These are phyloP conservation scores for Escovopsis sp. DNA, from an alignment of 2,329 filamentous ascomycete genomes.

Conservation along the genomic window DNA sequence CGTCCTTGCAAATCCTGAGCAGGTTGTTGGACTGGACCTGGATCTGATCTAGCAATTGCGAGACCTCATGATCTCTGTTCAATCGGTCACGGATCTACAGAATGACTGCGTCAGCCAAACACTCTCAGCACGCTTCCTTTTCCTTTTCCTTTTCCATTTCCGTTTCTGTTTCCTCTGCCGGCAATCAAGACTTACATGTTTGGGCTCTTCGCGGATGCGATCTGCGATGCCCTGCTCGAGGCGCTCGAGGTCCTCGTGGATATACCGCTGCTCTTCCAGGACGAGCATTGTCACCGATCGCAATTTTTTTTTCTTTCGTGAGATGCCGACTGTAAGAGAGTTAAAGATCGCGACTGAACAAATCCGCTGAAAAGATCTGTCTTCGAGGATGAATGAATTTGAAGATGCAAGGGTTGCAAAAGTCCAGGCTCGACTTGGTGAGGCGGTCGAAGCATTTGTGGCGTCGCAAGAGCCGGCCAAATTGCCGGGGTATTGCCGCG, in stretches of 20 bases:
- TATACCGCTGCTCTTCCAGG: constrained; percentile 81
- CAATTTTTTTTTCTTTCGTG: neutral
- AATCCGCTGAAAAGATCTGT: neutral
- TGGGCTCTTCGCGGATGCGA: constrained; percentile 75
- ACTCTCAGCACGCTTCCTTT: neutral
- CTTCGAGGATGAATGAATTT: neutral
- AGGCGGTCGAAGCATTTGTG: constrained; percentile 1
- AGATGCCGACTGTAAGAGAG: neutral
- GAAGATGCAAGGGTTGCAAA: neutral
- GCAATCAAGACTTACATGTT: constrained; percentile 47
- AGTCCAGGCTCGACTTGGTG: constrained; percentile 2
- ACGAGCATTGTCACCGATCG: constrained; percentile 51
- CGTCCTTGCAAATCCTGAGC: constrained; percentile 72
- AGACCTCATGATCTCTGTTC: constrained; percentile 81
- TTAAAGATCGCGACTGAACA: neutral
- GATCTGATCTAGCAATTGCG: constrained; percentile 75
- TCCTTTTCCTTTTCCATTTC: no score
- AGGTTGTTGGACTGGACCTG: constrained; percentile 72
- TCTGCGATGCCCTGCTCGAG: constrained; percentile 89
- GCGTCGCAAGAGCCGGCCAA: constrained; percentile 2
- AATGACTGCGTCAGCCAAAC: constrained; percentile 1
- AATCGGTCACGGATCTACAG: constrained; percentile 71
- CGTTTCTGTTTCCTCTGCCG: no score
- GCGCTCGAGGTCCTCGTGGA: constrained; percentile 93
- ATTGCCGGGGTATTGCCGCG: constrained; percentile 18